A percentile compares a stretch with the other conserved stretches of the same genome.
These are phyloP conservation scores for Leucogyrophana mollusca DNA, from an alignment of 768 basidiomycete species.

Conservation along the genomic window DNA sequence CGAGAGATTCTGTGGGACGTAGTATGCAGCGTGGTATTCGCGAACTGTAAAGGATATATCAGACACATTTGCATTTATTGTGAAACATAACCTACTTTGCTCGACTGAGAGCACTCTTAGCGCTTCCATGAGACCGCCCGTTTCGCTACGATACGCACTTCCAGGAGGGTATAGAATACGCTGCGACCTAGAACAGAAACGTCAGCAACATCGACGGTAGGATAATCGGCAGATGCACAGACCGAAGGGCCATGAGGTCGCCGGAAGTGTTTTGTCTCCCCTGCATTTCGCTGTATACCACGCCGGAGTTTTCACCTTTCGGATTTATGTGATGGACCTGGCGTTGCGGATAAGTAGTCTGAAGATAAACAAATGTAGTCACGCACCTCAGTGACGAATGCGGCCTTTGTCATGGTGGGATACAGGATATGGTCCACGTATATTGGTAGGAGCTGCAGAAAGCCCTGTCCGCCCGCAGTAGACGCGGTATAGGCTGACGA, in stretches of 20 bases:
- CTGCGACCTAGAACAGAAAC: slow-evolving; percentile 54
- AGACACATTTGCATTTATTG: slow-evolving; percentile 13
- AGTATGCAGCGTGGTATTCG: slow-evolving; percentile 84
- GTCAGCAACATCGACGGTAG: slow-evolving; percentile 1
- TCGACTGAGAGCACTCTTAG: slow-evolving; percentile 82
- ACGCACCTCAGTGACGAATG: slow-evolving; percentile 66
- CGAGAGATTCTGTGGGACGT: slow-evolving; percentile 91
- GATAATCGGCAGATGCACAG: slow-evolving; percentile 22
- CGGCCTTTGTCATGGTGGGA: slow-evolving; percentile 88
- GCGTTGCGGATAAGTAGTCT: slow-evolving; percentile 4
- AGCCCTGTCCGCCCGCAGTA: slow-evolving; percentile 93
- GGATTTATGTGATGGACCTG: slow-evolving; percentile 94
- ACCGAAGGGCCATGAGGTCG: slow-evolving; percentile 89
- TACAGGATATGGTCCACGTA: slow-evolving; percentile 97
- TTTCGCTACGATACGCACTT: slow-evolving; percentile 94
- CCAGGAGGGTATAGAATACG: slow-evolving; percentile 74
- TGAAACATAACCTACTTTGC: slow-evolving; percentile 59
- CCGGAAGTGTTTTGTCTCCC: slow-evolving; percentile 90
- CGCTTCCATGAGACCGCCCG: slow-evolving; percentile 93
- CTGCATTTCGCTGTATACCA: slow-evolving; percentile 97
- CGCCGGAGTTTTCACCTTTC: slow-evolving; percentile 89
- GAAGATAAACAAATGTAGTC: slow-evolving; percentile 3
- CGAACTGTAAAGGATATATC: slow-evolving; percentile 55
- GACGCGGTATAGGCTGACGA: slow-evolving; percentile 81
- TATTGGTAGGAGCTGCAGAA: slow-evolving; percentile 80